Evolutionary conservation across 108 stramenopile genomes (phyloP).

Genomic region (Nitzschia palea): DNA sequence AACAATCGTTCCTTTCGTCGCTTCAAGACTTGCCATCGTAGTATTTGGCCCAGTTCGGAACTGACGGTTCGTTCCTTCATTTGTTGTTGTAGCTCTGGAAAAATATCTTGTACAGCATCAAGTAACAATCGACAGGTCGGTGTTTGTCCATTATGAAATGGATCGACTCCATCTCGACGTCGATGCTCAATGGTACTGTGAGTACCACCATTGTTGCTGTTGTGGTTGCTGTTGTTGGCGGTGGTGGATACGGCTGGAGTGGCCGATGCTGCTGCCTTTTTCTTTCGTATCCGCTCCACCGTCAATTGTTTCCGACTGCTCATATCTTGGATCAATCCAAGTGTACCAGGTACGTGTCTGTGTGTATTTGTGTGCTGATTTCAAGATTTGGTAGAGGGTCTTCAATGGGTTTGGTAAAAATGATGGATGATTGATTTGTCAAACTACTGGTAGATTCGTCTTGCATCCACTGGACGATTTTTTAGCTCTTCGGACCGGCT

Average conservation of each 20-base stretch:
- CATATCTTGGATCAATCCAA: no score
- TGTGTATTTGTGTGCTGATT: no score
- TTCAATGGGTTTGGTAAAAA: no score
- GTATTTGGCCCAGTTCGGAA: constrained; percentile 3
- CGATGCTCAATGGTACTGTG: no score
- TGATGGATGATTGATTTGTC: no score
- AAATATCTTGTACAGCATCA: constrained; percentile 28
- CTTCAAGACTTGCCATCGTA: constrained; percentile 2
- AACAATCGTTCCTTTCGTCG: not conserved
- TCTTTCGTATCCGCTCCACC: constrained; percentile 14
- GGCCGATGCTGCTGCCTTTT: constrained; percentile 4
- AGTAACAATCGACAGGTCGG: constrained; percentile 22
- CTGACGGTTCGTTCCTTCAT: not conserved
- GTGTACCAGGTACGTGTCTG: no score
- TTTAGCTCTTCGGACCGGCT: no score
- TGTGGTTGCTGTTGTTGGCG: no score
- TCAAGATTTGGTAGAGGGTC: no score
- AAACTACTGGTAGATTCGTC: no score
- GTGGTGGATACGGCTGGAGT: not conserved
- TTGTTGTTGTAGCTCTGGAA: constrained; percentile 32
- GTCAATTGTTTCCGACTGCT: constrained; percentile 13
- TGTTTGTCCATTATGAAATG: constrained; percentile 25
- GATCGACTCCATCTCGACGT: constrained; percentile 11
- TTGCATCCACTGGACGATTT: no score
- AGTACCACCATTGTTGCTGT: no score